Conservation (phyloP, 2,329 filamentous ascomycete genomes). For the Thielaviopsis musarum region DNA sequence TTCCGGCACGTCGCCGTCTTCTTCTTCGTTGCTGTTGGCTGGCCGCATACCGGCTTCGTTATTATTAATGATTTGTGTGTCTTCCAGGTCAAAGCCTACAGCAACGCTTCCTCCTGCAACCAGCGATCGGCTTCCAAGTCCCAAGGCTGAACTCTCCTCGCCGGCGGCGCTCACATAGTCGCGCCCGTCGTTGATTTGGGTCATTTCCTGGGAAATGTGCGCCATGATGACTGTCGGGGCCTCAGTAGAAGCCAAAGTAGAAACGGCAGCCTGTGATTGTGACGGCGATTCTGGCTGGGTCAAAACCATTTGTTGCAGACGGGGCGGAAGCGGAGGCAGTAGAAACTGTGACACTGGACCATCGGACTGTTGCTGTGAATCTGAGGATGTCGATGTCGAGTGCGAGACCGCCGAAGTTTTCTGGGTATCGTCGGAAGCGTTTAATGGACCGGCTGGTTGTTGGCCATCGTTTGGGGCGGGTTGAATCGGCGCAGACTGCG, state of each 20-base stretch:
- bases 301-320: not conserved
- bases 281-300: not conserved
- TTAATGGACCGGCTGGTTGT: not conserved
- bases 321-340: not conserved
- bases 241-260: not conserved
- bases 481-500: not conserved
- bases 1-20: slow-evolving; percentile 24
- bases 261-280: not conserved
- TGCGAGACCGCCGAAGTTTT: not conserved
- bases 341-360: not conserved
- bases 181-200: slow-evolving; percentile 38
- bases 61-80: slow-evolving; percentile 7
- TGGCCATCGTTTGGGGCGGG: not conserved
- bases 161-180: slow-evolving; percentile 33
- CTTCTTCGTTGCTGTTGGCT: slow-evolving; percentile 23
- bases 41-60: slow-evolving; percentile 16
- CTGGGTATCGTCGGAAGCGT: not conserved
- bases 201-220: slow-evolving; percentile 22
- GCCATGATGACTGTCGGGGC: not conserved
- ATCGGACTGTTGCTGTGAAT: not conserved
- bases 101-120: slow-evolving; percentile 14
- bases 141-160: slow-evolving; percentile 8
- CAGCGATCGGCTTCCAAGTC: slow-evolving; percentile 16
- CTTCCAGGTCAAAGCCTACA: slow-evolving; percentile 16
- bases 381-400: not conserved